A percentile compares a stretch with the other conserved stretches of the same genome.
Conservation (phyloP, 2,329 filamentous ascomycete species). For the Lachnellula willkommii region DNA sequence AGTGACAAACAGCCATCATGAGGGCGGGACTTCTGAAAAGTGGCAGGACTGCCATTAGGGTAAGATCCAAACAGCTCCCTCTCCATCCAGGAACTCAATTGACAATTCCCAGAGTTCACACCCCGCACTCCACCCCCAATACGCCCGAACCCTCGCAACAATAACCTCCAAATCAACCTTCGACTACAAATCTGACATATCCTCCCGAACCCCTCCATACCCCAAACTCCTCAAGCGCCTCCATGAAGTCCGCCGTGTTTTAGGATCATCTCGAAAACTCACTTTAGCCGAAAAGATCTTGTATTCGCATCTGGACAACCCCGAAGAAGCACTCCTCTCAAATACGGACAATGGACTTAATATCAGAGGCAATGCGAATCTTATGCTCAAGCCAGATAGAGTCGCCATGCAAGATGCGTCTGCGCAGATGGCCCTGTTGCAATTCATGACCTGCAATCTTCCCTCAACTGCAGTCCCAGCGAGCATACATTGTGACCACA, state of each 20-base stretch:
- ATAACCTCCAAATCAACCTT: constrained; percentile 16
- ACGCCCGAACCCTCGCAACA: constrained; percentile 27
- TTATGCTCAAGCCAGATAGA: constrained; percentile 93
- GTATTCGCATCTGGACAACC: constrained; percentile 97
- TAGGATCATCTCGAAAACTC: constrained; percentile 63
- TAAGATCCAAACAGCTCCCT: constrained; percentile 7
- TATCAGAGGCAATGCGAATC: constrained; percentile 92
- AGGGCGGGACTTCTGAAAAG: constrained; percentile 28
- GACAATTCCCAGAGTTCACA: constrained; percentile 19
- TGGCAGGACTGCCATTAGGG: constrained; percentile 29
- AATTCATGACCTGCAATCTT: constrained; percentile 99
- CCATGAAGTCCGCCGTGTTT: constrained; percentile 65
- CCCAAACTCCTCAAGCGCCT: constrained; percentile 74
- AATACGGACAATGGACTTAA: constrained; percentile 85
- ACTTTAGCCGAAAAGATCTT: constrained; percentile 98
- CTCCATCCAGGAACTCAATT: constrained; percentile 10
- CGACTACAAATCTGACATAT: constrained; percentile 26
- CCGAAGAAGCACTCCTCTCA: constrained; percentile 80
- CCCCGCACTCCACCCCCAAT: constrained; percentile 13
- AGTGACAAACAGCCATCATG: constrained; percentile 21
- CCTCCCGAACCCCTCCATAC: constrained; percentile 61
- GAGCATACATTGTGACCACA: constrained; percentile 97
- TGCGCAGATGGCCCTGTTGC: constrained; percentile 98
- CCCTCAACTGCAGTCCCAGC: constrained; percentile 87
- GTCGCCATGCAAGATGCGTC: constrained; percentile 99